phyloP scores from a whole-genome alignment of 208 protist genomes.

The Entamoeba histolytica region DNA sequence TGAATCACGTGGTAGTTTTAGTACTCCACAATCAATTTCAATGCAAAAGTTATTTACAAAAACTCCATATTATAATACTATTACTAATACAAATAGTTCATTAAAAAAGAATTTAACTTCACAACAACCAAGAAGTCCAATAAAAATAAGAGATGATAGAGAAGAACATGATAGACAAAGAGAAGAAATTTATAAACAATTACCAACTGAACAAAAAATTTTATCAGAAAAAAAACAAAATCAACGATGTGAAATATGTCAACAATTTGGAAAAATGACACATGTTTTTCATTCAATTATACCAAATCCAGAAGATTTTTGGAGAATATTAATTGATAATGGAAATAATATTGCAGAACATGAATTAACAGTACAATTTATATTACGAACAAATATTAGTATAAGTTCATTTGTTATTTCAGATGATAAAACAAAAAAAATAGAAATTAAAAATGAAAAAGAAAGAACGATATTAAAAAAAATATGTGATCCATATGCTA shows the following conservation, averaged over 20 bases:
- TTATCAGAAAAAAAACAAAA: too few relatives aligned
- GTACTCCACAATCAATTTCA: too few relatives aligned
- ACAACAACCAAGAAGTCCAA: too few relatives aligned
- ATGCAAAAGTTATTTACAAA: too few relatives aligned
- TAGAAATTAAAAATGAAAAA: background rate
- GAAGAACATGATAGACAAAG: too few relatives aligned
- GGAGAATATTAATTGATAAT: background rate
- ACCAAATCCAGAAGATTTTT: background rate
- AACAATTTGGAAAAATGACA: background rate
- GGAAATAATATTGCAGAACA: background rate
- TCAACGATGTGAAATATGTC: background rate
- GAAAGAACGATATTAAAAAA: background rate
- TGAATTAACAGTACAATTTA: background rate
- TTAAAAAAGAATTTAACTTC: too few relatives aligned
- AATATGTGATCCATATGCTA: background rate
- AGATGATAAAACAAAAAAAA: background rate
- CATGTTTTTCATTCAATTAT: background rate
- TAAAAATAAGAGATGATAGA: too few relatives aligned
- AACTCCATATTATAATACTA: too few relatives aligned
- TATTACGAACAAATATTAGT: background rate
- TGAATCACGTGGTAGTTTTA: too few relatives aligned
- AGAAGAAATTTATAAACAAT: too few relatives aligned
- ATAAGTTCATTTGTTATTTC: background rate
- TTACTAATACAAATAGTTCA: too few relatives aligned
- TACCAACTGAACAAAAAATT: too few relatives aligned